These are phyloP conservation scores for Anthracocystis setariae DNA, from an alignment of 1,284 basidiomycete genomes.

Conservation along the genomic window DNA sequence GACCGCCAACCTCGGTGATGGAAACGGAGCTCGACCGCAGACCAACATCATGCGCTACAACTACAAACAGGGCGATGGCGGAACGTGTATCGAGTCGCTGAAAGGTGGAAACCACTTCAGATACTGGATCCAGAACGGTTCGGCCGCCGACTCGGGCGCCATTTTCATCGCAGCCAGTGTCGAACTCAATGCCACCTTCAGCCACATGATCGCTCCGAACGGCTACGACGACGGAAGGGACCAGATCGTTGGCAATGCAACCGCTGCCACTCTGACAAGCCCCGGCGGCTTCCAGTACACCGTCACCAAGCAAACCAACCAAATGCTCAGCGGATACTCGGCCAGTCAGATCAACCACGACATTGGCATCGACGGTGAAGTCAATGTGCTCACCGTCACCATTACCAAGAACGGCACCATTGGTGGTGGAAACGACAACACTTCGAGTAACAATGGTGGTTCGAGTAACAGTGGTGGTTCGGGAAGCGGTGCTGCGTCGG, in stretches of 20 bases:
- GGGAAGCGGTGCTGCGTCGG: constrained; percentile 7
- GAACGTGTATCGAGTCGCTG: constrained; percentile 56
- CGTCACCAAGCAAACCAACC: constrained; percentile 36
- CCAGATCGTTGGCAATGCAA: constrained; percentile 59
- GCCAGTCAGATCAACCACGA: constrained; percentile 61
- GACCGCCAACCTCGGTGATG: constrained; percentile 65
- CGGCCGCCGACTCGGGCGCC: constrained; percentile 53
- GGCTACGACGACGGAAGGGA: constrained; percentile 64
- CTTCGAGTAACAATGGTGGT: constrained; percentile 4
- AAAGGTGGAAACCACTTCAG: constrained; percentile 65
- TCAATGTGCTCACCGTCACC: constrained; percentile 57
- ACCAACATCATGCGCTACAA: constrained; percentile 59
- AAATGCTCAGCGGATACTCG: constrained; percentile 37
- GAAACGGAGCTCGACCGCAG: constrained; percentile 53
- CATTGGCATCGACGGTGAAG: constrained; percentile 58
- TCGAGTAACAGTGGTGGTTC: constrained; percentile 29
- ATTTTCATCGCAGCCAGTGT: constrained; percentile 62
- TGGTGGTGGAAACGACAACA: constrained; percentile 17
- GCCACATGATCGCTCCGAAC: constrained; percentile 58
- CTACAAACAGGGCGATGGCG: constrained; percentile 51
- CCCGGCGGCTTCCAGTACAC: constrained; percentile 52
- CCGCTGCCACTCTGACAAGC: constrained; percentile 47
- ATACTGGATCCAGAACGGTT: constrained; percentile 63
- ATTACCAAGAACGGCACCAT: constrained; percentile 56
- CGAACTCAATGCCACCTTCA: constrained; percentile 44